Evolutionary conservation across 2,329 filamentous ascomycete genomes (phyloP), one percentile per base, ranked within the genome.

Genomic region (Aspergillus flavus): DNA sequence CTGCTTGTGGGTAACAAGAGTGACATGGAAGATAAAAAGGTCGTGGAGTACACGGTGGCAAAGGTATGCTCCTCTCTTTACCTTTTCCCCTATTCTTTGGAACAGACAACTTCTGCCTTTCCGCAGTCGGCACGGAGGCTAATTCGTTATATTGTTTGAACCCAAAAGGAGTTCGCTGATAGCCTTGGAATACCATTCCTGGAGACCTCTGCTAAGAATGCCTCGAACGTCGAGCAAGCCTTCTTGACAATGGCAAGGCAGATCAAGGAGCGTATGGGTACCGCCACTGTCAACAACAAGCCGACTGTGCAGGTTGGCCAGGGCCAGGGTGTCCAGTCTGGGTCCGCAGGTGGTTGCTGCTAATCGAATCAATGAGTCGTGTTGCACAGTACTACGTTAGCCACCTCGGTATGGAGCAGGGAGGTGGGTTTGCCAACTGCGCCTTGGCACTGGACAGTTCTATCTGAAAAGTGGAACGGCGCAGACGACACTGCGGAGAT

Each of bases 1-100:
- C 87, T 99, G 71, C 89, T 99, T 66, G 94, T 99, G 67, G 95
- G 95, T 78, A 99, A 99, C 91, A 99, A 99, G 91, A 97, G 93
- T 83, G 95, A 99, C 91, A 98, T 99, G 93, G 89, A 94, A 64
- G 95, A 99, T 84, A 99, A 99, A 91, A 99, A 98, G 87, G 95
- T 98, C 46, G 95, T 99, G 67, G 95, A 99, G 82, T 99, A 99
- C 88, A 96, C 93, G 69, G 95, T 98, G 72, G 95, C 95, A 73
- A 99, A 99, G 92, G 95, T 97, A 85, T 65, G 86, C 75, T 54
- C 39, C 54, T 52, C 28, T 26, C 28, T 14, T 34, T 41, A 7
- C 41, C 36, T 39, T 34, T 19, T 48, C 7, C 52, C 30, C 41
- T 36, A 12, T 19, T 14, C 43, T 30, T n/a, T 32, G 19, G 16